phyloP scores from a whole-genome alignment of 805 yeast genomes.

The Saturnispora quitensis region DNA sequence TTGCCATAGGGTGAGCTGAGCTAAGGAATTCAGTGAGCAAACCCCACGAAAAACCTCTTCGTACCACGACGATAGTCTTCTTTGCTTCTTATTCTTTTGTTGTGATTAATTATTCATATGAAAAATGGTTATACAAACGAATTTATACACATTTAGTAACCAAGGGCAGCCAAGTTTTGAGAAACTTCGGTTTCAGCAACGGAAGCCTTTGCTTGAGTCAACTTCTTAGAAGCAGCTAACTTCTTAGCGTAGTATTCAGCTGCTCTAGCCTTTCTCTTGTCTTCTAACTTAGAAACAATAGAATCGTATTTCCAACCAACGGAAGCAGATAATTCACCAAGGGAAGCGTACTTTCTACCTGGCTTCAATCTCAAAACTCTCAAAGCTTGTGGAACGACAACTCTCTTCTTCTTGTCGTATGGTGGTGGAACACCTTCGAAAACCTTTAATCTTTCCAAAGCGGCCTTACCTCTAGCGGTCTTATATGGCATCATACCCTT shows the following conservation, averaged over 20 bases:
- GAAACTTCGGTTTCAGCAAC: conserved; percentile 88
- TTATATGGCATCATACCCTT: conserved; percentile 99
- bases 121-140: conserved; percentile 2
- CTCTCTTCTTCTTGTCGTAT: conserved; percentile 99
- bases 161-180: conserved; percentile 89
- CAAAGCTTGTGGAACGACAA: conserved; percentile 98
- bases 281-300: conserved; percentile 94
- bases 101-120: not conserved
- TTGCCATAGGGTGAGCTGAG: no score
- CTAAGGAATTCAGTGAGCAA: no score
- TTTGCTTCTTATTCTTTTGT: not conserved
- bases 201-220: conserved; percentile 75
- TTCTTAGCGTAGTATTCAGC: conserved; percentile 99
- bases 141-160: conserved; percentile 61
- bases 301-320: conserved; percentile 99
- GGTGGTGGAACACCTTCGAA: conserved; percentile 99
- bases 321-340: conserved; percentile 90
- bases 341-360: conserved; percentile 99
- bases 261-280: conserved; percentile 97
- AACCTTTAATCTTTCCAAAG: conserved; percentile 98
- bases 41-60: no score
- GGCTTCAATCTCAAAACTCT: conserved; percentile 98
- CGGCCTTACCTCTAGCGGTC: conserved; percentile 99
- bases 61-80: no score
- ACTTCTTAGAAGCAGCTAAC: conserved; percentile 92